Percentiles rank a stretch among this genome's conserved stretches.
These are phyloP conservation scores for Silene uniflora DNA, from an alignment of 148 eudicot species.

Conservation along the genomic window DNA sequence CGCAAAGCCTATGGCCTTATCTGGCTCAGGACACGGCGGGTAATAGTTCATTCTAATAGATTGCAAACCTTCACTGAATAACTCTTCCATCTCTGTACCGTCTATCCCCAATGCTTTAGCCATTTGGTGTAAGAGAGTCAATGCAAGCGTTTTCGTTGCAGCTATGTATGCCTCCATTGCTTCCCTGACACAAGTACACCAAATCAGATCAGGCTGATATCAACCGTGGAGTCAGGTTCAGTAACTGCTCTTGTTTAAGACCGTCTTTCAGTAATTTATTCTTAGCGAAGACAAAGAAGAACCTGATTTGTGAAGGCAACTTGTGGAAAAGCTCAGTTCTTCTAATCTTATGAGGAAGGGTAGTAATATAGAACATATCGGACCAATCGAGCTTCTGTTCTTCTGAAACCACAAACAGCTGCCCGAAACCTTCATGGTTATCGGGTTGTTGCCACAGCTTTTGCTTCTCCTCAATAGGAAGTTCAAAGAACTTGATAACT, in stretches of 20 bases:
- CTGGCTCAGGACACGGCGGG: conserved; percentile 71
- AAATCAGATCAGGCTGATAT: too few species aligned
- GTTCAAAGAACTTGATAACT: conserved; percentile 28
- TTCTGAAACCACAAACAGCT: conserved; percentile 45
- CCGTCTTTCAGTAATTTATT: too few species aligned
- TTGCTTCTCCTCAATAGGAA: conserved; percentile 44
- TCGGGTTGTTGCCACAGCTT: conserved; percentile 40
- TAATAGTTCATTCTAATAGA: conserved; percentile 67
- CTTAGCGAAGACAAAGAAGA: conserved; percentile 5
- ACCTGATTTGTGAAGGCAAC: conserved; percentile 41
- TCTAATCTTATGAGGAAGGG: conserved; percentile 38
- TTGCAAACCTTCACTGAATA: conserved; percentile 50
- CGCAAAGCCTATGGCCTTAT: conserved; percentile 45
- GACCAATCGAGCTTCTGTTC: conserved; percentile 64
- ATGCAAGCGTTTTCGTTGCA: conserved; percentile 39
- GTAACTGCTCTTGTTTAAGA: too few species aligned
- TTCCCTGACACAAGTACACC: conserved; percentile 29
- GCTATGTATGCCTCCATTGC: conserved; percentile 36
- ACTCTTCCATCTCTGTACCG: conserved; percentile 28
- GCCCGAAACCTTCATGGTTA: conserved; percentile 59
- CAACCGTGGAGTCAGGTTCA: too few species aligned
- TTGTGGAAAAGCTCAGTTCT: conserved; percentile 32
- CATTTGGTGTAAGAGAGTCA: conserved; percentile 35
- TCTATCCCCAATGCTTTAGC: conserved; percentile 50
- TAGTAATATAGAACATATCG: conserved; percentile 48